These are phyloP conservation scores for Pachyrhizus erosus DNA, from an alignment of 306 rosid genomes.

Conservation along the genomic window DNA sequence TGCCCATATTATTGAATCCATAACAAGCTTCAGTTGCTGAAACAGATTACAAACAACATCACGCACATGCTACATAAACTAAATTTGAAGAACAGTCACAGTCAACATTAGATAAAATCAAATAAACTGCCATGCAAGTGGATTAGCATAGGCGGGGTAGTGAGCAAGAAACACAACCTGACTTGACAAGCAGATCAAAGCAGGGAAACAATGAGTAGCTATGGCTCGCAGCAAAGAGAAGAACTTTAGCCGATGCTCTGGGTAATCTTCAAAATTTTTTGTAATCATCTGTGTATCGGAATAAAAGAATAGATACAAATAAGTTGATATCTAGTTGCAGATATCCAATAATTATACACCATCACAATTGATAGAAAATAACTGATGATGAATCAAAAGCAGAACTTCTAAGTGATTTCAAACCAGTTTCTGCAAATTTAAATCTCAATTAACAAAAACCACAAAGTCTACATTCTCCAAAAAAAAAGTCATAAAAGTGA, in stretches of 20 bases:
- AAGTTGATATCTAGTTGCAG: not conserved
- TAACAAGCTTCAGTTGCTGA: slow-evolving; percentile 96
- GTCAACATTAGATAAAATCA: slow-evolving; percentile 3
- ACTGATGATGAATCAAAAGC: not conserved
- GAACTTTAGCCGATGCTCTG: slow-evolving; percentile 97
- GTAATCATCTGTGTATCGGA: slow-evolving; percentile 78
- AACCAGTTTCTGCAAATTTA: not conserved
- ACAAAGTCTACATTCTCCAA: not conserved
- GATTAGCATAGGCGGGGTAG: not conserved
- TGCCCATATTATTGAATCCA: slow-evolving; percentile 99
- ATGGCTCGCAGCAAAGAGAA: slow-evolving; percentile 93
- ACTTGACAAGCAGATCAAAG: slow-evolving; percentile 81
- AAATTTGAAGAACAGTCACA: not conserved
- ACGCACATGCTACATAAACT: slow-evolving; percentile 16
- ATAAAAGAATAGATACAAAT: not conserved
- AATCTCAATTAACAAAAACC: not conserved
- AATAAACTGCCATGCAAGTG: not conserved
- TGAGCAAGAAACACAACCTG: slow-evolving; percentile 63
- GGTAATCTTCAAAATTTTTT: slow-evolving; percentile 94
- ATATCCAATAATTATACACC: slow-evolving; percentile 8
- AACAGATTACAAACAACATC: slow-evolving; percentile 35
- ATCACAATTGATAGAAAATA: not conserved
- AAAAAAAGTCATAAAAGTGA: not conserved
- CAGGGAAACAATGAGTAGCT: slow-evolving; percentile 90
- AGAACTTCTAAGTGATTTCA: not conserved